A percentile compares a stretch with the other conserved stretches of the same genome.
phyloP scores from a whole-genome alignment of 768 basidiomycete genomes.

The Calocera cornea region DNA sequence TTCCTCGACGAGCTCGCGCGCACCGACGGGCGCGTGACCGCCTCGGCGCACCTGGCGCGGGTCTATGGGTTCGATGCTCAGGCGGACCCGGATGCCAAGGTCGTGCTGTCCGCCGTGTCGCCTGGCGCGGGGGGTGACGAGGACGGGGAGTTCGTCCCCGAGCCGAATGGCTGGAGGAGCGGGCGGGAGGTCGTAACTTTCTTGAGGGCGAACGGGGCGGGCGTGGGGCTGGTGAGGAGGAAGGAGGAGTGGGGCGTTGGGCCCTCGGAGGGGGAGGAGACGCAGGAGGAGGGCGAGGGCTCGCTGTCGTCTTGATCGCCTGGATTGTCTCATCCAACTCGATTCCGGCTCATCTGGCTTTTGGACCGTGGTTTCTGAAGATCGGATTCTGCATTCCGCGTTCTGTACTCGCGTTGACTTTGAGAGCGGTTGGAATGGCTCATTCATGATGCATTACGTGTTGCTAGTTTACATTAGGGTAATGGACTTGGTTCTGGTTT shows the following conservation, averaged over 20 bases:
- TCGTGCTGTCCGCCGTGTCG: background rate
- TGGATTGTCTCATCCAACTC: too few relatives aligned
- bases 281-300: slow-evolving; percentile 32
- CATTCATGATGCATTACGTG: too few relatives aligned
- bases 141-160: slow-evolving; percentile 18
- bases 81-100: background rate
- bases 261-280: slow-evolving; percentile 28
- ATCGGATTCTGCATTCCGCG: too few relatives aligned
- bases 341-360: too few relatives aligned
- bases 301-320: slow-evolving; percentile 7
- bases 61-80: slow-evolving; percentile 37
- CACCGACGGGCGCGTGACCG: slow-evolving; percentile 24
- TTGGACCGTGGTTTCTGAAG: too few relatives aligned
- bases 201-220: slow-evolving; percentile 57
- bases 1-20: slow-evolving; percentile 51
- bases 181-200: slow-evolving; percentile 62
- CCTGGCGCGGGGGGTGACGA: slow-evolving; percentile 22
- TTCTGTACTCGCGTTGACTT: too few relatives aligned
- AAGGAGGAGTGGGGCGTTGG: slow-evolving; percentile 58
- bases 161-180: slow-evolving; percentile 40
- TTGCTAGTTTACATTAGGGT: too few relatives aligned
- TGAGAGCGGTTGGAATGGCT: too few relatives aligned
- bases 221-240: slow-evolving; percentile 39
- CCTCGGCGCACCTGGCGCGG: slow-evolving; percentile 34
- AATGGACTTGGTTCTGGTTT: too few relatives aligned